Evolutionary conservation across 768 basidiomycete species (phyloP), one percentile per base, ranked within the genome.

Genomic region (Clitopilus hobsonii): DNA sequence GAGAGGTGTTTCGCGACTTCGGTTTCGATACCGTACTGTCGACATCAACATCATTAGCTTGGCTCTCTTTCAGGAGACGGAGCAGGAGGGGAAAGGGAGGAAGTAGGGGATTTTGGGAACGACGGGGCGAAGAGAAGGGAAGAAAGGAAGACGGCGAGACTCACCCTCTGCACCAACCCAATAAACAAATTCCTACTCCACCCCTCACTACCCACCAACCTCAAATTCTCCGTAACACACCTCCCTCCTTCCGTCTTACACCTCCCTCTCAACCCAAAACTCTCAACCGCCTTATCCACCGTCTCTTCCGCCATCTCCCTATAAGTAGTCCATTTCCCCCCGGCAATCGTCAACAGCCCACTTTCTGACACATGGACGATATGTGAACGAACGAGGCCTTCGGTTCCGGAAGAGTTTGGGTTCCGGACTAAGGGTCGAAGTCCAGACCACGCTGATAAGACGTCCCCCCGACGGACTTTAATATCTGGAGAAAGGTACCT

Each of bases 261-360:
- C 6, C 78, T 81, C 24, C 74, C 81, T 63, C 67, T 80, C 18
- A 98, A 73, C 25, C 73, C 77, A 73, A 91, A 97, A 36, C 81
- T 81, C 68, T 89, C 81, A 56, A 98, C 78, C 10, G 96, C 95
- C 56, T 79, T 76, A 69, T 98, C 90, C 45, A 98, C 88, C 0
- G 94, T 89, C 74, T 98, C 96, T 74, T 94, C 81, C 22, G 96
- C 94, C 96, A 98, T 97, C 27, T 86, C 87, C 49, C 91, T 77
- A 74, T 98, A 99, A 49, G 96, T 98, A 56, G 96, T 99, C 96
- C 96, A 99, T 71, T 99, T 99, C 4, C 96, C 96, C 16, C 96
- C 96, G 2, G 92, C 94, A 62, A 98, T 94, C 25, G 95, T 98
- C 57, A 99, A 71, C 62, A 99, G 74, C 16, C 94, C 94, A 58